These are phyloP conservation scores for Crotalaria pallida DNA, from an alignment of 306 rosid species.

Conservation along the genomic window DNA sequence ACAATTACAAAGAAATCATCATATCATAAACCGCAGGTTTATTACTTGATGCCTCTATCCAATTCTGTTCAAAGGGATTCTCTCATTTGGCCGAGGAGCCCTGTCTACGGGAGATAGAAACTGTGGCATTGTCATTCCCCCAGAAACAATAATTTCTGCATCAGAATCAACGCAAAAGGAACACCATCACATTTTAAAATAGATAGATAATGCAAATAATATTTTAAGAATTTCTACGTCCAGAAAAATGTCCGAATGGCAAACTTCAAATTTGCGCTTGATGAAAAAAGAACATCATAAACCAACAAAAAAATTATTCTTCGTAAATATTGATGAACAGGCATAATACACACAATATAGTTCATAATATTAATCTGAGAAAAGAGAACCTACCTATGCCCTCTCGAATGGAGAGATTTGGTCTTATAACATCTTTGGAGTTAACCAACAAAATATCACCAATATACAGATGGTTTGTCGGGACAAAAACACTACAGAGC, in stretches of 20 bases:
- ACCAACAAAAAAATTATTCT: background rate
- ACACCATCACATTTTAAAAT: background rate
- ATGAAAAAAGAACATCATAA: background rate
- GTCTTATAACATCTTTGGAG: conserved; percentile 77
- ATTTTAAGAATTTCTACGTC: background rate
- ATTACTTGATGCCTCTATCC: conserved; percentile 21
- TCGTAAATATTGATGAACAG: background rate
- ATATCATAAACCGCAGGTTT: background rate
- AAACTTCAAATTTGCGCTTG: background rate
- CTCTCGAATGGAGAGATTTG: conserved; percentile 85
- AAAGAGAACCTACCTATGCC: conserved; percentile 64
- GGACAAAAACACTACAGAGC: conserved; percentile 87
- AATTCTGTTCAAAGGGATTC: conserved; percentile 63
- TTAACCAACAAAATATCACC: conserved; percentile 77
- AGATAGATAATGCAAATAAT: background rate
- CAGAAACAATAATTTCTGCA: conserved; percentile 90
- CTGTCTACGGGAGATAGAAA: conserved; percentile 59
- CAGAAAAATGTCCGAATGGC: background rate
- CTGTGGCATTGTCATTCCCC: conserved; percentile 95
- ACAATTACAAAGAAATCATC: background rate
- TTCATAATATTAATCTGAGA: background rate
- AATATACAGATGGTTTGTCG: conserved; percentile 80
- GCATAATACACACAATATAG: background rate
- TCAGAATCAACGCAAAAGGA: background rate
- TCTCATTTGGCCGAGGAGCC: conserved; percentile 44